Percentiles rank a stretch among this genome's conserved stretches.
Evolutionary conservation across 257 asterid genomes (phyloP).

Genomic region (Cordia subcordata): DNA sequence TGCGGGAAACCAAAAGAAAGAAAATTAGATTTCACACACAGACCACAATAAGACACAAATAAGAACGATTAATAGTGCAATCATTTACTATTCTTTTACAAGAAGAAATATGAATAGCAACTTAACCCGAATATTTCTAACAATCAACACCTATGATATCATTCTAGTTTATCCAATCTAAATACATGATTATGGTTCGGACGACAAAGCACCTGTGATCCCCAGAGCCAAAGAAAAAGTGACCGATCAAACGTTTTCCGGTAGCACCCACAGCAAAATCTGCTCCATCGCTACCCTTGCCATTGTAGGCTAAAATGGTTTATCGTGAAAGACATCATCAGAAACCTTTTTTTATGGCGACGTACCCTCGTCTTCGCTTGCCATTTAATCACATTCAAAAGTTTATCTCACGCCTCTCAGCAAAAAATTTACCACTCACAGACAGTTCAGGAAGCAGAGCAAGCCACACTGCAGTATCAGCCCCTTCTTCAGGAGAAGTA

Average conservation of each 20-base stretch:
- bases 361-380: neutral
- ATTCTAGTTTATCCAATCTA: too few relatives aligned
- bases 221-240: too few relatives aligned
- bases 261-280: neutral
- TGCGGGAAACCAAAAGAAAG: too few relatives aligned
- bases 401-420: constrained; percentile 85
- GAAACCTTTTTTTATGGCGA: neutral
- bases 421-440: constrained; percentile 66
- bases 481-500: constrained; percentile 79
- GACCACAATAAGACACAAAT: too few relatives aligned
- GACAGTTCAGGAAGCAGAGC: constrained; percentile 57
- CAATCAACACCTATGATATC: too few relatives aligned
- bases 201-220: neutral
- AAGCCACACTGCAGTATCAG: constrained; percentile 96
- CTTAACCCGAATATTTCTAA: too few relatives aligned
- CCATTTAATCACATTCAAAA: constrained; percentile 25
- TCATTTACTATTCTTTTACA: too few relatives aligned
- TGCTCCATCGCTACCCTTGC: too few relatives aligned
- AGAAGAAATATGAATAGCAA: too few relatives aligned
- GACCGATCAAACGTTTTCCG: neutral
- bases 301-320: too few relatives aligned
- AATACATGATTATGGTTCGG: neutral
- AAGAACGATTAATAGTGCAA: too few relatives aligned
- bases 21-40: too few relatives aligned
- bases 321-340: neutral